Conservation (phyloP, 2,329 filamentous ascomycete species). For the Paecilomyces dactylethromorphus region DNA sequence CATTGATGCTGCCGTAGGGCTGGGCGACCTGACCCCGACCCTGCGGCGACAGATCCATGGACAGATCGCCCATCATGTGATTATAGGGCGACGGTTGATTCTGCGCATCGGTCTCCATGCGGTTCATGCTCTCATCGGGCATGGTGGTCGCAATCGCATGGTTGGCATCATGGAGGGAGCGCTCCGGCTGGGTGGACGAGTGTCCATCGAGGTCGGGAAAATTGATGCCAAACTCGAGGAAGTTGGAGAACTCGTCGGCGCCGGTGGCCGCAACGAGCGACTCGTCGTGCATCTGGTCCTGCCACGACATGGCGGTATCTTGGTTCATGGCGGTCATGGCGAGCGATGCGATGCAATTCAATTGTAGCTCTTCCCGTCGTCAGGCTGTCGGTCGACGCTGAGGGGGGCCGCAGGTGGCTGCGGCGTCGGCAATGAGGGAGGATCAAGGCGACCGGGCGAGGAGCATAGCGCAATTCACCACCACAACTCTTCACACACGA, state of each 20-base stretch:
- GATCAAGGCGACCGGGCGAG: not conserved
- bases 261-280: constrained; percentile 31
- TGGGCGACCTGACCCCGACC: constrained; percentile 15
- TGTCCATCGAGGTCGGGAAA: constrained; percentile 37
- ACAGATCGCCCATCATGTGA: constrained; percentile 28
- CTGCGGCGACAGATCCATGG: constrained; percentile 22
- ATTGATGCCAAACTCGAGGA: constrained; percentile 43
- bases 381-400: not conserved
- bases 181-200: constrained; percentile 28
- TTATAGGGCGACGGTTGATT: constrained; percentile 20
- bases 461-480: not conserved
- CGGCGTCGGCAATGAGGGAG: not conserved
- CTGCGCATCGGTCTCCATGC: constrained; percentile 21
- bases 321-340: constrained; percentile 28
- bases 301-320: constrained; percentile 32
- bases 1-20: constrained; percentile 12
- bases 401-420: constrained; percentile 13
- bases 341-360: not conserved
- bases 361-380: not conserved
- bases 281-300: constrained; percentile 32
- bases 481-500: too few species aligned
- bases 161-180: constrained; percentile 22
- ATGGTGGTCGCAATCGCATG: constrained; percentile 27
- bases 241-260: constrained; percentile 44
- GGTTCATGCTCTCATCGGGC: constrained; percentile 17